phyloP scores from a whole-genome alignment of 768 basidiomycete genomes.

The Chlorophyllum brunneum region DNA sequence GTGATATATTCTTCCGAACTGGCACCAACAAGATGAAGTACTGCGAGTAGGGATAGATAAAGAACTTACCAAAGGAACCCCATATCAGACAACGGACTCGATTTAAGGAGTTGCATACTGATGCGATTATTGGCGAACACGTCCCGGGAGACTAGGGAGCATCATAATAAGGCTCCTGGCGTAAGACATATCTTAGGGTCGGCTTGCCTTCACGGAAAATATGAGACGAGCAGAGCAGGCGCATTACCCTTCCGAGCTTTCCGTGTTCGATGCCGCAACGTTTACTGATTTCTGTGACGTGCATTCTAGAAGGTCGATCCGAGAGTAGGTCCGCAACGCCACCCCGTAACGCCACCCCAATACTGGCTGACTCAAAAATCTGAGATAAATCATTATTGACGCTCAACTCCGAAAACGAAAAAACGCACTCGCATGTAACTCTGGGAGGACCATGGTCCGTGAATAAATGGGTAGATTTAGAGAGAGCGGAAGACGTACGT shows the following conservation, averaged over 20 bases:
- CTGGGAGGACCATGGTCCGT: not conserved
- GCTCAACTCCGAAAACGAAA: not conserved
- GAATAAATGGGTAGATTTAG: not conserved
- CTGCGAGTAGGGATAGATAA: not conserved
- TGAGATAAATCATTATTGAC: conserved; percentile 4
- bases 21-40: too few relatives aligned
- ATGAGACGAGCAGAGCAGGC: conserved; percentile 27
- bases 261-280: conserved; percentile 21
- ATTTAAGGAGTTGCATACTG: conserved; percentile 27
- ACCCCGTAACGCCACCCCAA: conserved; percentile 17
- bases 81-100: conserved; percentile 21
- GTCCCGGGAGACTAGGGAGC: conserved; percentile 27
- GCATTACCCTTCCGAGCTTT: conserved; percentile 30
- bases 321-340: conserved; percentile 26
- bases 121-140: conserved; percentile 41
- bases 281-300: conserved; percentile 20
- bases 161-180: conserved; percentile 20
- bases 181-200: too few relatives aligned
- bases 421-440: conserved; percentile 14
- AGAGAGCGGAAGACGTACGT: conserved; percentile 17
- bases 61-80: conserved; percentile 21
- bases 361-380: conserved; percentile 20
- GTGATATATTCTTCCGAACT: too few relatives aligned
- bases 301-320: conserved; percentile 26
- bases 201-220: conserved; percentile 32